These are phyloP conservation scores for Neonectria faginata DNA, from an alignment of 2,329 filamentous ascomycete species.

Conservation along the genomic window DNA sequence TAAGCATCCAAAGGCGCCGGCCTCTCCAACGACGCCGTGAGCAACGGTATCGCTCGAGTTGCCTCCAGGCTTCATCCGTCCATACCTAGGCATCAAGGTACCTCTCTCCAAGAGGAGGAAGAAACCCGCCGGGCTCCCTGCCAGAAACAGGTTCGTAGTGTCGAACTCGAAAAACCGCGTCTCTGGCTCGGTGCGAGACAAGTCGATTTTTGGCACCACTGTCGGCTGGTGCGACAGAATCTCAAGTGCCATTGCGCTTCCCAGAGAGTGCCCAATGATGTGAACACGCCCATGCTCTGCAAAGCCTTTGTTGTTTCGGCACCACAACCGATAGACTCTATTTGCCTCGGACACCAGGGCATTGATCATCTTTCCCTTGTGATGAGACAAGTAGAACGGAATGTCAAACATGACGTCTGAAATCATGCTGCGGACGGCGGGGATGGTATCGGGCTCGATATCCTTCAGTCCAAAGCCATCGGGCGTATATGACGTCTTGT, in stretches of 20 bases:
- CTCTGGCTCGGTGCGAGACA: slow-evolving; percentile 54
- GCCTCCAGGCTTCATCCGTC: slow-evolving; percentile 79
- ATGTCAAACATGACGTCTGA: slow-evolving; percentile 99
- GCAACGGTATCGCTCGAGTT: slow-evolving; percentile 70
- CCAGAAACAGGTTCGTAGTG: slow-evolving; percentile 88
- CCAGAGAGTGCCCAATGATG: slow-evolving; percentile 91
- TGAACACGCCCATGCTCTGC: slow-evolving; percentile 85
- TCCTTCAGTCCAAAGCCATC: slow-evolving; percentile 79
- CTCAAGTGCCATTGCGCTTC: slow-evolving; percentile 94
- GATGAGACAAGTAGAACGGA: slow-evolving; percentile 96
- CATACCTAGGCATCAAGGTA: slow-evolving; percentile 78
- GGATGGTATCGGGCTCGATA: slow-evolving; percentile 91
- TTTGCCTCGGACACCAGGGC: slow-evolving; percentile 93
- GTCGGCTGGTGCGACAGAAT: slow-evolving; percentile 92
- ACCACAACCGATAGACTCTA: slow-evolving; percentile 95
- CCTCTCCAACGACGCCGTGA: slow-evolving; percentile 76
- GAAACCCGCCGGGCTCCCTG: slow-evolving; percentile 91
- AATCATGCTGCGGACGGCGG: slow-evolving; percentile 92
- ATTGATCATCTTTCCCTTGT: slow-evolving; percentile 93
- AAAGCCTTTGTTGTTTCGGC: slow-evolving; percentile 91
- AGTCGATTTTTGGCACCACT: slow-evolving; percentile 64
- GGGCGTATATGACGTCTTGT: slow-evolving; percentile 64
- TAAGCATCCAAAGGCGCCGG: slow-evolving; percentile 86
- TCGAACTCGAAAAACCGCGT: slow-evolving; percentile 87
- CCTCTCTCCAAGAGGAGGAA: slow-evolving; percentile 87